Conservation (phyloP, 2,329 filamentous ascomycete genomes). For the Malbranchea zuffiana region DNA sequence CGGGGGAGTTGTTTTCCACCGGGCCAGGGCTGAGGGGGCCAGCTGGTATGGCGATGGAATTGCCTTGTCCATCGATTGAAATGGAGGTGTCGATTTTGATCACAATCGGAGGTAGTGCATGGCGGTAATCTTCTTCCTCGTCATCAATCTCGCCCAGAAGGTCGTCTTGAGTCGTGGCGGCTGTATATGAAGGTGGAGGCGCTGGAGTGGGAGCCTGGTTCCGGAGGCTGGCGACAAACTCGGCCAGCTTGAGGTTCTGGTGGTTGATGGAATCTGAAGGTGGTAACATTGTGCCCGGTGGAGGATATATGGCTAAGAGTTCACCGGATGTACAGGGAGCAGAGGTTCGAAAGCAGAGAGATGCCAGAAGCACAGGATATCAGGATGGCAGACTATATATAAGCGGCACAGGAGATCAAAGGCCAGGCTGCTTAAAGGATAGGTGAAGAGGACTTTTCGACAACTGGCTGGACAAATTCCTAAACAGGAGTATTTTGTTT, state of each 20-base stretch:
- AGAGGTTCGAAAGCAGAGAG: background rate
- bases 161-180: slow-evolving; percentile 2
- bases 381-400: too few species aligned
- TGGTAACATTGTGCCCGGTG: slow-evolving; percentile 19
- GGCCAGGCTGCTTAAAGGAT: too few species aligned
- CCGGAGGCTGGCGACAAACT: slow-evolving; percentile 16
- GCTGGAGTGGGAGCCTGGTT: slow-evolving; percentile 11
- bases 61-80: slow-evolving; percentile 25
- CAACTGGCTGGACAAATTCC: too few species aligned
- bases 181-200: slow-evolving; percentile 20
- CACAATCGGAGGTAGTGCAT: slow-evolving; percentile 16
- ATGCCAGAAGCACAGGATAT: too few species aligned
- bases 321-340: background rate
- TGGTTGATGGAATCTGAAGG: slow-evolving; percentile 22
- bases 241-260: slow-evolving; percentile 21
- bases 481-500: too few species aligned
- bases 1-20: slow-evolving; percentile 2
- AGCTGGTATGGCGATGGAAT: slow-evolving; percentile 22
- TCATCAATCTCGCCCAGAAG: slow-evolving; percentile 8
- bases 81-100: slow-evolving; percentile 30
- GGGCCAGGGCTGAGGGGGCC: background rate
- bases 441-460: too few species aligned
- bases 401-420: too few species aligned
- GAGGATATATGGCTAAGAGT: background rate
- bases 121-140: slow-evolving; percentile 15